Conservation (phyloP, 192 early-diverging fungal species). For the Coemansia sp. region DNA sequence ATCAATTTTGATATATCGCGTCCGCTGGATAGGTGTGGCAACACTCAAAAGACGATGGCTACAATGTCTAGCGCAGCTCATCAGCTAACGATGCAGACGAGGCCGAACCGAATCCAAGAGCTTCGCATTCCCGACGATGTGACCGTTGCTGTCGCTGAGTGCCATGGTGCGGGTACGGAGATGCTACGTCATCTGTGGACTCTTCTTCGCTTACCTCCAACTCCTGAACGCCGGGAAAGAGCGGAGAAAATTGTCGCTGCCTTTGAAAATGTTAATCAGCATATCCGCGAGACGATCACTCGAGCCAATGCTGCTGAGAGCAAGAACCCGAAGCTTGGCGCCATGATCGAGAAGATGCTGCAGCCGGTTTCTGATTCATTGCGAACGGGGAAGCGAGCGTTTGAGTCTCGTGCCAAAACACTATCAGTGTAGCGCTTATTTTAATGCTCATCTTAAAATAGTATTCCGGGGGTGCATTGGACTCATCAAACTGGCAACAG, state of each 20-base stretch:
- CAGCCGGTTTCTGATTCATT: conserved; percentile 45
- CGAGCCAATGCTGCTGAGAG: conserved; percentile 26
- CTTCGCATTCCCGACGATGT: conserved; percentile 33
- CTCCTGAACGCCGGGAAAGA: conserved; percentile 31
- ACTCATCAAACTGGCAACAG: not conserved
- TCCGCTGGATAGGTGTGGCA: conserved; percentile 22
- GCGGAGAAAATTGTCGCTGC: conserved; percentile 45
- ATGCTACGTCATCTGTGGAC: conserved; percentile 57
- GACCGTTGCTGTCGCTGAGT: conserved; percentile 35
- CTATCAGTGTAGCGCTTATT: not conserved
- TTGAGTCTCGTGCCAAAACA: conserved; percentile 6
- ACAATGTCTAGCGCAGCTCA: conserved; percentile 25
- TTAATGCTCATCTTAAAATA: too few species aligned
- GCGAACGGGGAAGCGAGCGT: conserved; percentile 24
- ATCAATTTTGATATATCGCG: conserved; percentile 35
- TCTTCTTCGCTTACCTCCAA: conserved; percentile 31
- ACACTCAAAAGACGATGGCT: conserved; percentile 34
- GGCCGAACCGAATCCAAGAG: conserved; percentile 47
- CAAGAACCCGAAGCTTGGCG: conserved; percentile 32
- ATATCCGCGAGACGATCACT: conserved; percentile 37
- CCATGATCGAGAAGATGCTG: conserved; percentile 43
- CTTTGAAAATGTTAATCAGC: conserved; percentile 24
- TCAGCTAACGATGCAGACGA: conserved; percentile 16
- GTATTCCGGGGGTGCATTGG: not conserved
- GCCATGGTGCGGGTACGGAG: conserved; percentile 52